phyloP scores from a whole-genome alignment of 106 monocot genomes.

The Dioscorea dumetorum region DNA sequence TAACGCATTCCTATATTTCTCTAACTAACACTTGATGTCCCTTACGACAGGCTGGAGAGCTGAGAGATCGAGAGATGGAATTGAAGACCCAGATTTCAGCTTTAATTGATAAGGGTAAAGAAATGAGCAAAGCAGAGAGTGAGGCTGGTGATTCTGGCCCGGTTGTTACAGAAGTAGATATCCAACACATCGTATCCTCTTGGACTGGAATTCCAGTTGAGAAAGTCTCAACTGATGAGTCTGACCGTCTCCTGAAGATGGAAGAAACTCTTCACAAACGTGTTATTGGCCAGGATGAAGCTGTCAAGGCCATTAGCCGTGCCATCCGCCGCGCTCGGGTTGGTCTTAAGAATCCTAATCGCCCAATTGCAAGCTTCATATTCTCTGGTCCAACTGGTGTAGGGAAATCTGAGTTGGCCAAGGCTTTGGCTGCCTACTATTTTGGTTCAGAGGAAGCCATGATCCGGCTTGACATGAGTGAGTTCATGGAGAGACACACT shows the following conservation, averaged over 20 bases:
- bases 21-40: no score
- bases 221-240: conserved; percentile 68
- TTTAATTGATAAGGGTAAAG: conserved; percentile 61
- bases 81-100: conserved; percentile 55
- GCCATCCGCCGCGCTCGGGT: conserved; percentile 73
- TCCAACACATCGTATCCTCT: conserved; percentile 66
- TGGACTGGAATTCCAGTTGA: conserved; percentile 81
- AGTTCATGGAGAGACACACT: conserved; percentile 80
- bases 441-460: conserved; percentile 74
- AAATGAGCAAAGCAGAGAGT: conserved; percentile 58
- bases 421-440: conserved; percentile 67
- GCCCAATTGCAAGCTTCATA: conserved; percentile 74
- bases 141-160: conserved; percentile 45
- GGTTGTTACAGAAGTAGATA: conserved; percentile 54
- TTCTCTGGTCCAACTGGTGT: conserved; percentile 77
- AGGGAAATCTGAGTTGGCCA: conserved; percentile 73
- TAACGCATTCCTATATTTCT: no score
- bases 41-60: conserved; percentile 46
- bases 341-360: conserved; percentile 65
- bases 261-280: conserved; percentile 73
- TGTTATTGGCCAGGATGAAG: conserved; percentile 70
- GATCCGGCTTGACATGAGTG: conserved; percentile 81
- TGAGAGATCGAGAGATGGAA: conserved; percentile 69
- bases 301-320: conserved; percentile 71
- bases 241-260: conserved; percentile 69